These are phyloP conservation scores for Tremella yokohamensis DNA, from an alignment of 768 basidiomycete genomes.

Conservation along the genomic window DNA sequence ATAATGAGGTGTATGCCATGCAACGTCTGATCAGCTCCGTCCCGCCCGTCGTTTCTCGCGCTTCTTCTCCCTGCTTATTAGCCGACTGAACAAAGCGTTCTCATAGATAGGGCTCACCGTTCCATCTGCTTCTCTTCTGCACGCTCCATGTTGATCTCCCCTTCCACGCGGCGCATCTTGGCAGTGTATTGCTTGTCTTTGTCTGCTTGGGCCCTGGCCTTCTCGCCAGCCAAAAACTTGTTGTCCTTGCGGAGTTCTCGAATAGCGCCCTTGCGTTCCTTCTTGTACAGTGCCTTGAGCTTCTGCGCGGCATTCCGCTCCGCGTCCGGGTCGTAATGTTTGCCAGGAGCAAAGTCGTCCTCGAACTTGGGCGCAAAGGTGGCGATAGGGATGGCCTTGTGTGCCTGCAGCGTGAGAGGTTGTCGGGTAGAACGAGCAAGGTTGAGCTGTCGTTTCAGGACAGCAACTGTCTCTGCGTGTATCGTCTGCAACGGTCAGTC, in stretches of 20 bases:
- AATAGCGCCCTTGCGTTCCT: slow-evolving; percentile 95
- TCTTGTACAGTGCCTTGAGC: slow-evolving; percentile 80
- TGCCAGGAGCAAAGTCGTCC: slow-evolving; percentile 51
- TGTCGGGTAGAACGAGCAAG: slow-evolving; percentile 69
- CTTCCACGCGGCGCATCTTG: slow-evolving; percentile 71
- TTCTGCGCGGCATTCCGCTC: slow-evolving; percentile 84
- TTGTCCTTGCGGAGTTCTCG: slow-evolving; percentile 94
- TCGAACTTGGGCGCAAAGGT: slow-evolving; percentile 94
- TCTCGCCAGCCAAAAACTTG: slow-evolving; percentile 82
- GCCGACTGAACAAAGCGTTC: not conserved
- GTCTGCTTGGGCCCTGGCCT: slow-evolving; percentile 75
- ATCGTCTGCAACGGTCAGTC: slow-evolving; percentile 54
- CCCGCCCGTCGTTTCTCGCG: slow-evolving; percentile 34
- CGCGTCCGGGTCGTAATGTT: slow-evolving; percentile 77
- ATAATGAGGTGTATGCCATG: not conserved
- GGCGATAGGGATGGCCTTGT: slow-evolving; percentile 94
- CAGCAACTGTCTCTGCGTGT: slow-evolving; percentile 56
- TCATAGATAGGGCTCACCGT: slow-evolving; percentile 50
- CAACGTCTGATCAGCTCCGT: slow-evolving; percentile 2
- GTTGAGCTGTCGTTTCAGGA: slow-evolving; percentile 63
- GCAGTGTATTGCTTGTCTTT: slow-evolving; percentile 78
- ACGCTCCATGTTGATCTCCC: slow-evolving; percentile 68
- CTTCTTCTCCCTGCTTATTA: slow-evolving; percentile 28
- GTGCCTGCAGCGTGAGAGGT: slow-evolving; percentile 78
- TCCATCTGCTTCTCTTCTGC: slow-evolving; percentile 93